Percentiles rank a stretch among this genome's conserved stretches.
These are phyloP conservation scores for Suillus cothurnatus DNA, from an alignment of 768 basidiomycete genomes.

Conservation along the genomic window DNA sequence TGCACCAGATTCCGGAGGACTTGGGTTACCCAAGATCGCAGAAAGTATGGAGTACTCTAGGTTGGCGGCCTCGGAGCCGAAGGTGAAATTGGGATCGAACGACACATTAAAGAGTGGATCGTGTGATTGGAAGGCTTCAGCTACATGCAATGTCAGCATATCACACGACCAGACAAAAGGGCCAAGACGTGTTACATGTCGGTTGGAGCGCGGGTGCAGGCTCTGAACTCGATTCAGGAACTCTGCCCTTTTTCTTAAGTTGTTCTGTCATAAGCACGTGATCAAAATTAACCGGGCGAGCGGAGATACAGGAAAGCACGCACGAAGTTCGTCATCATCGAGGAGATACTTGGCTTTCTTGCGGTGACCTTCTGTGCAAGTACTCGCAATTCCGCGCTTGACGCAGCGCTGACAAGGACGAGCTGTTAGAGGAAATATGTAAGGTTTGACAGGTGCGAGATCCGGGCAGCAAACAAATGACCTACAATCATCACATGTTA, in stretches of 20 bases:
- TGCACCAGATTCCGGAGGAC: conserved; percentile 41
- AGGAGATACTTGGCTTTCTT: conserved; percentile 98
- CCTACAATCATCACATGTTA: conserved; percentile 98
- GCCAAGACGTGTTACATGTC: conserved; percentile 30
- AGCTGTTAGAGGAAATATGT: conserved; percentile 49
- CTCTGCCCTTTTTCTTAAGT: conserved; percentile 31
- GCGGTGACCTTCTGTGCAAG: conserved; percentile 91
- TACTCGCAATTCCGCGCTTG: conserved; percentile 87
- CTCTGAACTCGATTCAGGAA: conserved; percentile 34
- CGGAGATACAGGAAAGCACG: conserved; percentile 23
- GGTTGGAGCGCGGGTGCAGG: conserved; percentile 28
- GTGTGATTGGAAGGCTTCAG: conserved; percentile 52
- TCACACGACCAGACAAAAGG: conserved; percentile 2
- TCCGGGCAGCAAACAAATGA: conserved; percentile 22
- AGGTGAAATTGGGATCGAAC: conserved; percentile 64
- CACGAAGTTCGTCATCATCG: conserved; percentile 92
- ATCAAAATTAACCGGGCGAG: conserved; percentile 16
- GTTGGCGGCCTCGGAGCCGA: conserved; percentile 90
- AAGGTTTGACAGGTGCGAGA: conserved; percentile 14
- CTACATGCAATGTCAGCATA: conserved; percentile 30
- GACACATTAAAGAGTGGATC: conserved; percentile 61
- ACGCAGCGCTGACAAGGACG: conserved; percentile 96
- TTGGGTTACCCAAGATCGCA: conserved; percentile 82
- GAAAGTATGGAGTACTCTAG: conserved; percentile 95
- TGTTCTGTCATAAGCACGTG: conserved; percentile 40